Evolutionary conservation across 768 basidiomycete genomes (phyloP), one percentile per base, ranked within the genome.

Genomic region (Boletus huronensis): DNA sequence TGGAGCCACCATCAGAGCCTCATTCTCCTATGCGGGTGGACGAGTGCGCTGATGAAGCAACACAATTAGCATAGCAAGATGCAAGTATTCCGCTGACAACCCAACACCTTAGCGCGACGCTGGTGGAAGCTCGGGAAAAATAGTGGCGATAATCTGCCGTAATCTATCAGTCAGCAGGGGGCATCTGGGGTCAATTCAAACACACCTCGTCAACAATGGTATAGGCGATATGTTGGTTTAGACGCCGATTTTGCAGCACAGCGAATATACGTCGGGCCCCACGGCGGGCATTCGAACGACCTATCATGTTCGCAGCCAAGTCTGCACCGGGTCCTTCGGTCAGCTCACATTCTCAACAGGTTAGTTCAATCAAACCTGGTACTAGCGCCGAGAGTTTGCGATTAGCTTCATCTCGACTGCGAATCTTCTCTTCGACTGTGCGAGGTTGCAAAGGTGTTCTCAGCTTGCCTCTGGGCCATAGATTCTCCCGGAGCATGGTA

Each of bases 291-390:
- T 99, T 98, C 3, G 90, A 87, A 29, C 94, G 82, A n/a, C 97
- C 97, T 60, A 98, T 98, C 88, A 98, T 93, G 63, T 97, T 98
- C 7, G 96, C 93, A 31, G 92, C 94, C 49, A 98, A 73, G 65
- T 98, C 96, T 97, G 60, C 9, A 45, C 34, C 16, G 23, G 34
- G 50, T 23, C 47, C 41, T 47, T 57, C 23, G 21, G 38, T 36
- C 13, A 55, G 47, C 50, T 17, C 36, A 36, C 13, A 13, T 34
- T 17, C 26, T 57, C 13, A 38, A 39, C n/a, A 51, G 16, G 26
- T 36, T 26, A 44, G 38, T 16, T 1, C 40, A 28, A 29, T 48
- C 67, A 48, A 53, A 93, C 95, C 95, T 66, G 97, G 97, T 58
- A 99, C 87, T 38, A 98, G 76, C 9, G 91, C 82, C 14, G 93